phyloP scores from a whole-genome alignment of 345 rosid species.

The Moricandia arvensis region DNA sequence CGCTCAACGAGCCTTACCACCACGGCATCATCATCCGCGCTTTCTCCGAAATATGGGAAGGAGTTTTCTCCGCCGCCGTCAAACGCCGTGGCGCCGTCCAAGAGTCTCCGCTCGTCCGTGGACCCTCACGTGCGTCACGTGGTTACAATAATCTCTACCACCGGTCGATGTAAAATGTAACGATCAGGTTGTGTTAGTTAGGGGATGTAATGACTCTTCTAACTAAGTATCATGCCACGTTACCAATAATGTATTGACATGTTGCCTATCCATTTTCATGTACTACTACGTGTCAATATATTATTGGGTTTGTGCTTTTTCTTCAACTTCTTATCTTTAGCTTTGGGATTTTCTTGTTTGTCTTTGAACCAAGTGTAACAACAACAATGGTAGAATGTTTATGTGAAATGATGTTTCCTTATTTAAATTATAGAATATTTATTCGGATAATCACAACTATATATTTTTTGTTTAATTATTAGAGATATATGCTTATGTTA shows the following conservation, averaged over 20 bases:
- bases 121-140: constrained; percentile 29
- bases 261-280: constrained; percentile 25
- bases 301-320: constrained; percentile 39
- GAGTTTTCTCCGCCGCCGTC: constrained; percentile 53
- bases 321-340: constrained; percentile 13
- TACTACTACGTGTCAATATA: constrained; percentile 30
- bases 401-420: constrained; percentile 4
- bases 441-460: background rate
- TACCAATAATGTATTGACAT: constrained; percentile 38
- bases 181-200: background rate
- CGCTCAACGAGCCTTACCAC: constrained; percentile 72
- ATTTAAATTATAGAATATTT: background rate
- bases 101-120: constrained; percentile 35
- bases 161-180: constrained; percentile 5
- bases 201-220: constrained; percentile 16
- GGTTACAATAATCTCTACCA: constrained; percentile 8
- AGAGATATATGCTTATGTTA: background rate
- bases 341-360: constrained; percentile 27
- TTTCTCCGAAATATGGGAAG: constrained; percentile 95
- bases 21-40: constrained; percentile 82
- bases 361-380: constrained; percentile 24
- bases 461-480: background rate
- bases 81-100: constrained; percentile 29
- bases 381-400: constrained; percentile 13
- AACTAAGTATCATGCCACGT: constrained; percentile 24